Evolutionary conservation across 2,329 filamentous ascomycete genomes (phyloP), one percentile per base, ranked within the genome.

Genomic region (Claviceps arundinis): DNA sequence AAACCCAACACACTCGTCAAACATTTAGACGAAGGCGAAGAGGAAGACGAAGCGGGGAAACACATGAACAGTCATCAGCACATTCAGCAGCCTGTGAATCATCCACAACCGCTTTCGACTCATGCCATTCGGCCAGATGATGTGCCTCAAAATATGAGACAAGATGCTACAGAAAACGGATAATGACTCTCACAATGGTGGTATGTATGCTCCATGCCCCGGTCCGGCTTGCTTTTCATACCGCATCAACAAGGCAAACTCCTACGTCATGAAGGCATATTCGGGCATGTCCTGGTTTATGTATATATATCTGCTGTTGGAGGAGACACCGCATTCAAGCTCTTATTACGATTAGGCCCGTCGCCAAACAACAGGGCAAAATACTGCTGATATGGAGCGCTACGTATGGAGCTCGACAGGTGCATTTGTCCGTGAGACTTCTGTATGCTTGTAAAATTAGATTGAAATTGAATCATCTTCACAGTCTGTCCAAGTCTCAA

Each of bases 1-100:
- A 72, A 66, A 80, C 76, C 59, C 9, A 51, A 53, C 7, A 26
- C n/a, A 34, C 7, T 13, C 14, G 14, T 37, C 4, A 48, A 47
- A 37, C 14, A 56, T n/a, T 50, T 49, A 26, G 37, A 44, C 34
- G 16, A 38, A 37, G 17, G 55, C 19, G 47, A 50, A 17, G 45
- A 34, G 3, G 24, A 11, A 37, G 19, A 56, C n/a, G 51, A 51
- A 37, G 22, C 42, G 22, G 38, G 40, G 42, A 8, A 50, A 30
- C 41, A 48, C 54, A 45, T 30, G 47, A 50, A 48, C 11, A 40
- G 13, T 40, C 38, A 19, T 14, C 24, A 16, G 13, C 24, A 16
- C 7, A 11, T 30, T 43, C 40, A 19, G 19, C 17, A 47, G 17
- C 19, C 34, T 24, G 34, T 26, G 22, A 1, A 34, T 26, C n/a